Percentiles rank a stretch among this genome's conserved stretches.
Conservation (phyloP, 345 rosid species). For the Stellera chamaejasme region DNA sequence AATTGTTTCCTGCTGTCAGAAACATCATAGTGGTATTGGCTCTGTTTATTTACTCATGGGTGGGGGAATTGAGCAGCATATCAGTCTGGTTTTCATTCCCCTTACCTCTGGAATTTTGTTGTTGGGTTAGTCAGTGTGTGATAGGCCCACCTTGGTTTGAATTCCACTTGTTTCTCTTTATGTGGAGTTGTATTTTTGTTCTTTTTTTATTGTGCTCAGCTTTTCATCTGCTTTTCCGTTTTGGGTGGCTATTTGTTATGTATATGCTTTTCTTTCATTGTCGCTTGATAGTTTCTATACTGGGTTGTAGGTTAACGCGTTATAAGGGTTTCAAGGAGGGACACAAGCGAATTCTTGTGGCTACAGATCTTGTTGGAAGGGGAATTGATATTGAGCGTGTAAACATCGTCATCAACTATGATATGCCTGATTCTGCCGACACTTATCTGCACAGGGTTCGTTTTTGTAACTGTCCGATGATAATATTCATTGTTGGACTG, state of each 20-base stretch:
- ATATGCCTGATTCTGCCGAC: slow-evolving; percentile 99
- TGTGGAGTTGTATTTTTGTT: background rate
- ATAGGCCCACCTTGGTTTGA: background rate
- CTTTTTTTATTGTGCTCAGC: background rate
- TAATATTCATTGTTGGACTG: background rate
- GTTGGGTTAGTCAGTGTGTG: too few species aligned
- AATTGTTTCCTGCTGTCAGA: too few species aligned
- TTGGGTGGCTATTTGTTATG: background rate
- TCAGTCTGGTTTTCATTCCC: too few species aligned
- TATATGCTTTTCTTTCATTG: background rate
- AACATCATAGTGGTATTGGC: too few species aligned
- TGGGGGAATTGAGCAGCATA: too few species aligned
- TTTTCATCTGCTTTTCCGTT: background rate
- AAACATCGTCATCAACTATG: slow-evolving; percentile 95
- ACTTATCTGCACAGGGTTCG: slow-evolving; percentile 94
- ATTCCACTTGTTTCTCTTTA: background rate
- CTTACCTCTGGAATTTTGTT: too few species aligned
- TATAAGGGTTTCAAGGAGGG: slow-evolving; percentile 99
- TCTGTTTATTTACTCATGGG: too few species aligned
- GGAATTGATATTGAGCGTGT: slow-evolving; percentile 98
- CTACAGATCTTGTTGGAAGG: slow-evolving; percentile 94
- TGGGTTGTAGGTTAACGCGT: slow-evolving; percentile 61
- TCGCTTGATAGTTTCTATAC: background rate
- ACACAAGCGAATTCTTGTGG: slow-evolving; percentile 93
- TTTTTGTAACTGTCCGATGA: background rate